Conservation (phyloP, 768 basidiomycete genomes). For the Pleurotus cornucopiae region DNA sequence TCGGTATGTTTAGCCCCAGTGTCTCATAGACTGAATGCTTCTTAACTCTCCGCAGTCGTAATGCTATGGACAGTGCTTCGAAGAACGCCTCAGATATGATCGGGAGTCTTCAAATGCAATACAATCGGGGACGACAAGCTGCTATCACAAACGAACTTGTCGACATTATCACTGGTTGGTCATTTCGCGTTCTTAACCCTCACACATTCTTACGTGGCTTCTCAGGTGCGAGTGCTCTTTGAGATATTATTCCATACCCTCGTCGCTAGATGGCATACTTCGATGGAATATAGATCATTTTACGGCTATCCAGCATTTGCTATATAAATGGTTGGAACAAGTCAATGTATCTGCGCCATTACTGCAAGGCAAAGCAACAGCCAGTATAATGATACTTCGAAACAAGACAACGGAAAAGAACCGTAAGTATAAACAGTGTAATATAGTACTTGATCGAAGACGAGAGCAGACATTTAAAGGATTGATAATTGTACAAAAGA, state of each 20-base stretch:
- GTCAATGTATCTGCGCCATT: too few relatives aligned
- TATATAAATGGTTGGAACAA: background rate
- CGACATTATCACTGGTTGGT: conserved; percentile 85
- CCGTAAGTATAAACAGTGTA: too few relatives aligned
- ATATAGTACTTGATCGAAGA: background rate
- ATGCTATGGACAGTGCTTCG: conserved; percentile 99
- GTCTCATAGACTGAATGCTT: background rate
- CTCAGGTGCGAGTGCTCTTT: conserved; percentile 47
- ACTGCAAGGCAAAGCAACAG: too few relatives aligned
- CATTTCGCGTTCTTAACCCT: background rate
- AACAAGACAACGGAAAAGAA: too few relatives aligned
- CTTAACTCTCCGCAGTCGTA: conserved; percentile 53
- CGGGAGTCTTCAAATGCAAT: conserved; percentile 79
- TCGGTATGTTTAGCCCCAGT: conserved; percentile 47
- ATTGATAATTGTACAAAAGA: background rate
- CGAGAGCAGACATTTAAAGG: background rate
- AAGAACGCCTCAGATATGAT: conserved; percentile 99
- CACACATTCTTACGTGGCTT: background rate
- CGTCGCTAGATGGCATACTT: background rate
- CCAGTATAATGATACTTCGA: too few relatives aligned
- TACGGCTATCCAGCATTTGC: background rate
- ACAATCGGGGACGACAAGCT: conserved; percentile 98
- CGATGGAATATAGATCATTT: conserved; percentile 1
- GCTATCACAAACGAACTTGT: conserved; percentile 95
- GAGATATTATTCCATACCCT: conserved; percentile 10